These are phyloP conservation scores for Colletotrichum costaricense DNA, from an alignment of 2,329 filamentous ascomycete species.

Conservation along the genomic window DNA sequence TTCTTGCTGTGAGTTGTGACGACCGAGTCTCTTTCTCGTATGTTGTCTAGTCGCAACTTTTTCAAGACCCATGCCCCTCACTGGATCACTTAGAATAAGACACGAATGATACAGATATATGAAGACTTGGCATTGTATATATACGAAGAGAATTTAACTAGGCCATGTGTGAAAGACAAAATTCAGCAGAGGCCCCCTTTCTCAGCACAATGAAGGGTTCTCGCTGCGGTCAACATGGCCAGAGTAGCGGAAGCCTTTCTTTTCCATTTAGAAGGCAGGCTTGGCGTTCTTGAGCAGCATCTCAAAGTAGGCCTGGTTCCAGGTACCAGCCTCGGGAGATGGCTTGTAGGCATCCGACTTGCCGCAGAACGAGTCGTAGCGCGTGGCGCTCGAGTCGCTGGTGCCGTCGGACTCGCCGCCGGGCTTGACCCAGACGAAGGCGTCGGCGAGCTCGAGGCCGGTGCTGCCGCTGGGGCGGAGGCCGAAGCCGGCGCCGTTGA, in stretches of 20 bases:
- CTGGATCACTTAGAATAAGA: not conserved
- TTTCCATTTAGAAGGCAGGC: conserved; percentile 23
- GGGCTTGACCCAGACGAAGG: conserved; percentile 76
- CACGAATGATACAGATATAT: not conserved
- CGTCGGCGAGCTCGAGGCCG: conserved; percentile 67
- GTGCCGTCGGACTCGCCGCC: conserved; percentile 64
- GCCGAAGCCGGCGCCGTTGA: conserved; percentile 71
- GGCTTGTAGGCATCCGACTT: conserved; percentile 56
- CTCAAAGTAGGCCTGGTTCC: conserved; percentile 47
- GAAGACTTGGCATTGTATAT: not conserved
- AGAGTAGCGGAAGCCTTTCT: not conserved
- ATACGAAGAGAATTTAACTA: not conserved
- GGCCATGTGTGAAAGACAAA: not conserved
- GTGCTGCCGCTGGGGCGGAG: conserved; percentile 66
- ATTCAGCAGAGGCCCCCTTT: not conserved
- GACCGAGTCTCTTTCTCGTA: not conserved
- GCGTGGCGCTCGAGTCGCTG: conserved; percentile 46
- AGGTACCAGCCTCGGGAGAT: conserved; percentile 63
- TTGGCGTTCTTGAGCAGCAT: conserved; percentile 40
- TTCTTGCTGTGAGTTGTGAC: not conserved
- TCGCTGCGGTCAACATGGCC: not conserved
- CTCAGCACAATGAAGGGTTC: not conserved
- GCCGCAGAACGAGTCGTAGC: conserved; percentile 53
- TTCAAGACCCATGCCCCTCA: not conserved
- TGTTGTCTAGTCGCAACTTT: not conserved